A percentile compares a stretch with the other conserved stretches of the same genome.
phyloP scores from a whole-genome alignment of 495 filamentous ascomycete species.

The Lepraria neglecta region DNA sequence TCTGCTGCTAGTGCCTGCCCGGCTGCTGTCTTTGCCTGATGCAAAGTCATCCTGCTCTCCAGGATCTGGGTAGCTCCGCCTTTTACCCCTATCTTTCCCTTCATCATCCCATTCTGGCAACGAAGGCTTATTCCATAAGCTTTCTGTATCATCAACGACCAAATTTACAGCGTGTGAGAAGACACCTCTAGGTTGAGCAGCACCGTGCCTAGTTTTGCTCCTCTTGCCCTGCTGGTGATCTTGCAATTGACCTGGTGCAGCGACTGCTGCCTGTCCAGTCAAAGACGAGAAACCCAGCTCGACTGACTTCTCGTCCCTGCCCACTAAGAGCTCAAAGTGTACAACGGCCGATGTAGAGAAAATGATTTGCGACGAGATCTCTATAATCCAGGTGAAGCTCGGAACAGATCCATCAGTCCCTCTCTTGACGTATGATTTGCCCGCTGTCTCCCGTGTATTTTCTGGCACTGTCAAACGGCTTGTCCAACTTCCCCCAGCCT shows the following conservation, averaged over 20 bases:
- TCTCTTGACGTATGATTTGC: slow-evolving; percentile 31
- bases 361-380: slow-evolving; percentile 84
- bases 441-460: slow-evolving; percentile 51
- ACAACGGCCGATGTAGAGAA: slow-evolving; percentile 85
- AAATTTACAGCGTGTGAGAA: slow-evolving; percentile 71
- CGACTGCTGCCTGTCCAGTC: slow-evolving; percentile 39
- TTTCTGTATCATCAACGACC: slow-evolving; percentile 77
- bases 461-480: slow-evolving; percentile 71
- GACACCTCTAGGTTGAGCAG: slow-evolving; percentile 60
- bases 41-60: slow-evolving; percentile 17
- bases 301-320: slow-evolving; percentile 76
- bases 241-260: slow-evolving; percentile 59
- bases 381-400: slow-evolving; percentile 79
- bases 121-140: slow-evolving; percentile 83
- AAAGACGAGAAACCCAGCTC: slow-evolving; percentile 49
- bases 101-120: slow-evolving; percentile 59
- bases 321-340: slow-evolving; percentile 81
- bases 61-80: slow-evolving; percentile 15
- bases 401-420: slow-evolving; percentile 17
- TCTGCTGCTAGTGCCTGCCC: background rate
- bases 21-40: background rate
- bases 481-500: slow-evolving; percentile 82
- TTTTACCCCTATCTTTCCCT: slow-evolving; percentile 30
- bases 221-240: slow-evolving; percentile 57
- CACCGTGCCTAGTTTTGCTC: slow-evolving; percentile 43